Percentiles rank a stretch among this genome's conserved stretches.
These are phyloP conservation scores for Antitrichia curtipendula DNA, from an alignment of 225 moss, liverwort and hornwort species.

Conservation along the genomic window DNA sequence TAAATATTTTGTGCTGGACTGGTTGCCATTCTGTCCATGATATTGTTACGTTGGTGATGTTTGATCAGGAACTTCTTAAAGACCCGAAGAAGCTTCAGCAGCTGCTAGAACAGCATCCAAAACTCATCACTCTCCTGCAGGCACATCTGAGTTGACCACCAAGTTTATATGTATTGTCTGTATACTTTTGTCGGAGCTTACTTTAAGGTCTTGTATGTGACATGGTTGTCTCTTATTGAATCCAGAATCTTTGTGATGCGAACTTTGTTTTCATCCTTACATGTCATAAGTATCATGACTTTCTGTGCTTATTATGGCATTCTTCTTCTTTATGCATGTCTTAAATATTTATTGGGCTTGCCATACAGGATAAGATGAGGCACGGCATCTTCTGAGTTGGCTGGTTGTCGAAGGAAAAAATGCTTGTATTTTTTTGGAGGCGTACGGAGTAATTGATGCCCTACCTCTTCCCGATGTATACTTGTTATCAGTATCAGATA, in stretches of 20 bases:
- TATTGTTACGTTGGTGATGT: constrained; percentile 5
- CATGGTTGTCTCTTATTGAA: not conserved
- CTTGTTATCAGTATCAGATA: not conserved
- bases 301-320: not conserved
- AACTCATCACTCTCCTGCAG: constrained; percentile 83
- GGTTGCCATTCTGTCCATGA: not conserved
- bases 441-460: not conserved
- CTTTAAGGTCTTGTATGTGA: not conserved
- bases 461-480: not conserved
- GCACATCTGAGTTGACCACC: constrained; percentile 26
- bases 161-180: not conserved
- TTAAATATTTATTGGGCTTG: not conserved
- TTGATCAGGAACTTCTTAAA: constrained; percentile 74
- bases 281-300: not conserved
- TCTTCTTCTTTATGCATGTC: not conserved
- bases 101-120: constrained; percentile 95
- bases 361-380: constrained; percentile 45
- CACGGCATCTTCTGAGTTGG: constrained; percentile 16
- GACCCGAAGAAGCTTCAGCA: constrained; percentile 94
- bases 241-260: not conserved
- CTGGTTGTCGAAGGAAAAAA: not conserved
- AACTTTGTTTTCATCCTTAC: not conserved
- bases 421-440: not conserved
- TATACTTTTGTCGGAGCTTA: not conserved
- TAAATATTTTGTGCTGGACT: not conserved